Percentiles rank a stretch among this genome's conserved stretches.
phyloP scores from a whole-genome alignment of 208 protist genomes.

The Leptomonas seymouri region DNA sequence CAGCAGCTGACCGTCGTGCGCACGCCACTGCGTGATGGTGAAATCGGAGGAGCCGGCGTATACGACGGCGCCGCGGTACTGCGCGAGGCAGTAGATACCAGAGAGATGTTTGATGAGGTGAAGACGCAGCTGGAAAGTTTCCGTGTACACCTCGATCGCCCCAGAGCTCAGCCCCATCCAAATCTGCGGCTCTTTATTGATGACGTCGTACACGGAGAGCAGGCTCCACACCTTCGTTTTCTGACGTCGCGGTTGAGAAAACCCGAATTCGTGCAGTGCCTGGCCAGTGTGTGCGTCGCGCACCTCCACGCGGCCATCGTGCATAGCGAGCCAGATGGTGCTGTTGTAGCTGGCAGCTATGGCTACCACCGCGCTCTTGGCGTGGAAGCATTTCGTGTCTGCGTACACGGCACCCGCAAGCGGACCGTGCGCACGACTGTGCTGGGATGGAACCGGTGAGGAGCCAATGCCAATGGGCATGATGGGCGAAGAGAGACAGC shows the following conservation, averaged over 20 bases:
- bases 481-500: not conserved
- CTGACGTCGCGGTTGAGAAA: constrained; percentile 23
- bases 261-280: constrained; percentile 59
- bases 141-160: constrained; percentile 74
- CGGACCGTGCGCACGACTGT: not conserved
- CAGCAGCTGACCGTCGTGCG: constrained; percentile 56
- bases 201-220: constrained; percentile 33
- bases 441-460: not conserved
- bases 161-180: constrained; percentile 87
- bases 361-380: constrained; percentile 42
- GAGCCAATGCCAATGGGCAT: not conserved
- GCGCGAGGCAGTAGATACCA: constrained; percentile 79
- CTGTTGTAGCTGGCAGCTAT: constrained; percentile 53
- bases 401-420: constrained; percentile 21
- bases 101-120: constrained; percentile 77
- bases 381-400: constrained; percentile 48
- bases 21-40: constrained; percentile 81
- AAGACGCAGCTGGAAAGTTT: constrained; percentile 47
- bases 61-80: constrained; percentile 48
- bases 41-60: constrained; percentile 87
- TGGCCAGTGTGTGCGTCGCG: constrained; percentile 62
- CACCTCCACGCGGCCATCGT: constrained; percentile 73
- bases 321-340: constrained; percentile 73
- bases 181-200: constrained; percentile 45
- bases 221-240: constrained; percentile 50